These are phyloP conservation scores for Xylariaceae sp. DNA, from an alignment of 2,329 filamentous ascomycete species.

Conservation along the genomic window DNA sequence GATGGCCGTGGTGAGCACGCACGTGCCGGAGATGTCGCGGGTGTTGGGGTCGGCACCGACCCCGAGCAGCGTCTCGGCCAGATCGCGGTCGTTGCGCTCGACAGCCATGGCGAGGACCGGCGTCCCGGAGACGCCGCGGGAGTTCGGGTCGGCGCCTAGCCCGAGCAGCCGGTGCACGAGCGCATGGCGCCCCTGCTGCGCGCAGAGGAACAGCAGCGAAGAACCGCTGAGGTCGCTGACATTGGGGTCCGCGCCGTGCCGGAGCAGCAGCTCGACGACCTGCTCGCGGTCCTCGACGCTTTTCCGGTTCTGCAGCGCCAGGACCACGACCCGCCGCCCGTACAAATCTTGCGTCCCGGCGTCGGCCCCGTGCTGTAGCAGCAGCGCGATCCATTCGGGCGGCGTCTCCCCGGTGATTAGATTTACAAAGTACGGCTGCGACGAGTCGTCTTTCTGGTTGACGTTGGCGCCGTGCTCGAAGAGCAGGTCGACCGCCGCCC, in stretches of 20 bases:
- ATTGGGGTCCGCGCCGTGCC: slow-evolving; percentile 58
- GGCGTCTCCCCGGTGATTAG: neutral
- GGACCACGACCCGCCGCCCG: neutral
- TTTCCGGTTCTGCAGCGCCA: neutral
- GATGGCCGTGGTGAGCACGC: slow-evolving; percentile 58
- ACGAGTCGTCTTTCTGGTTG: neutral
- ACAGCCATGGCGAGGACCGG: slow-evolving; percentile 59
- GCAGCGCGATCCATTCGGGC: neutral
- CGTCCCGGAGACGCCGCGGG: slow-evolving; percentile 56
- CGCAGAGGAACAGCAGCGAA: slow-evolving; percentile 58
- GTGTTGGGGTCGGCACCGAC: slow-evolving; percentile 57
- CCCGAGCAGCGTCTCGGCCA: slow-evolving; percentile 52
- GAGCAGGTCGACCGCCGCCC: neutral
- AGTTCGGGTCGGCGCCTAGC: slow-evolving; percentile 57
- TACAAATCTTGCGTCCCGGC: neutral
- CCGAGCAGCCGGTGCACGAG: slow-evolving; percentile 52
- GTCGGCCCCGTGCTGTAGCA: neutral
- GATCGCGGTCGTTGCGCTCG: slow-evolving; percentile 50
- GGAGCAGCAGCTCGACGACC: slow-evolving; percentile 51
- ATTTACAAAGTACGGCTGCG: neutral
- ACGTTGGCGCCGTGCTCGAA: neutral
- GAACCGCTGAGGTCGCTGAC: slow-evolving; percentile 56
- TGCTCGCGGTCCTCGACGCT: slow-evolving; percentile 48
- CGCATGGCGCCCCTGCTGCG: slow-evolving; percentile 52
- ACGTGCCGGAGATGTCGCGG: slow-evolving; percentile 57